A percentile compares a stretch with the other conserved stretches of the same genome.
Evolutionary conservation across 2,329 filamentous ascomycete genomes (phyloP).

Genomic region (Sphaerulina populicola): DNA sequence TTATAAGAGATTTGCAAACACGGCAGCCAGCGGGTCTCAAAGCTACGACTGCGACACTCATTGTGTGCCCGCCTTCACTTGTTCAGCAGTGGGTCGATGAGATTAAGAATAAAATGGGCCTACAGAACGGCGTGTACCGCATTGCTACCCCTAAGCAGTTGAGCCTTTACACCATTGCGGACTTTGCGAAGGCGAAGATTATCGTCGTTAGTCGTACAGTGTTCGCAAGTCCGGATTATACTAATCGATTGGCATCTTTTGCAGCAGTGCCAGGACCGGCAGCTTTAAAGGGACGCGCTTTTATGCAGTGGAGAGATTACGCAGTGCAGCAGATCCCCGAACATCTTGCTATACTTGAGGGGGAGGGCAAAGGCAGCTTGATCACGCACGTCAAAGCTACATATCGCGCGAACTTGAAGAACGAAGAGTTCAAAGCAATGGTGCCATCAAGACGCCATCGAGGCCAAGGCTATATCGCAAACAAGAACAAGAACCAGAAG

Average conservation of each 20-base stretch:
- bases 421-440: constrained; percentile 29
- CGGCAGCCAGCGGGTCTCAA: constrained; percentile 30
- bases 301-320: constrained; percentile 47
- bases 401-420: constrained; percentile 9
- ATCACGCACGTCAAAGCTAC: constrained; percentile 23
- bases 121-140: constrained; percentile 35
- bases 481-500: constrained; percentile 7
- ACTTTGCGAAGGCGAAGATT: constrained; percentile 46
- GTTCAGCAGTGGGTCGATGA: constrained; percentile 52
- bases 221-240: constrained; percentile 43
- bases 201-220: constrained; percentile 49
- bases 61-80: constrained; percentile 51
- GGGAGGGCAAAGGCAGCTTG: constrained; percentile 29
- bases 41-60: constrained; percentile 49
- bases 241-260: constrained; percentile 41
- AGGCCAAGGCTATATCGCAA: constrained; percentile 21
- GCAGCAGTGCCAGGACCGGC: constrained; percentile 16
- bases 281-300: constrained; percentile 34
- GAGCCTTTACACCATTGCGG: constrained; percentile 35
- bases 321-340: constrained; percentile 37
- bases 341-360: constrained; percentile 35
- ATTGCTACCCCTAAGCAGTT: constrained; percentile 39
- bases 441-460: constrained; percentile 32
- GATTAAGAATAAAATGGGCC: constrained; percentile 41
- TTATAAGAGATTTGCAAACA: constrained; percentile 7